Evolutionary conservation across 2,329 filamentous ascomycete genomes (phyloP).

Genomic region (Pseudogymnoascus sp.): DNA sequence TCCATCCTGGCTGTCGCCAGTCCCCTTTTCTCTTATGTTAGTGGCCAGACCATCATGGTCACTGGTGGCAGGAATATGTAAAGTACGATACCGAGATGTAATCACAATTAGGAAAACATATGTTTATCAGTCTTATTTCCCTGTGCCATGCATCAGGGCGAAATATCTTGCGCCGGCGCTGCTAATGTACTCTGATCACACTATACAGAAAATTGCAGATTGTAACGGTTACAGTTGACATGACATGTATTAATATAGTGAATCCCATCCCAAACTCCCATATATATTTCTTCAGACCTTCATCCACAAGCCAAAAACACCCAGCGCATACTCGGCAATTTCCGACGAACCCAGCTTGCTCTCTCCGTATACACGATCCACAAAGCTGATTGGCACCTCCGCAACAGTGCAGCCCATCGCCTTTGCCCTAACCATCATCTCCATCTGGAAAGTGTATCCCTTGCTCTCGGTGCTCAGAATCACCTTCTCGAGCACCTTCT

Average conservation of each 20-base stretch:
- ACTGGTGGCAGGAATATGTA: constrained; percentile 66
- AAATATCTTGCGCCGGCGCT: neutral
- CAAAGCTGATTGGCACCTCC: constrained; percentile 94
- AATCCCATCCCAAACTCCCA: constrained; percentile 5
- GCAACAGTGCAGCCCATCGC: constrained; percentile 89
- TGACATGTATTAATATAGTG: constrained; percentile 6
- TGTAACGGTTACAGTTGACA: constrained; percentile 3
- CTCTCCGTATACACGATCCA: constrained; percentile 91
- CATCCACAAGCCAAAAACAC: constrained; percentile 68
- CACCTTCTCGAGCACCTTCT: constrained; percentile 77
- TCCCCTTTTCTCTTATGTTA: constrained; percentile 77
- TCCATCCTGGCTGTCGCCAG: constrained; percentile 72
- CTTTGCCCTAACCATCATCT: constrained; percentile 97
- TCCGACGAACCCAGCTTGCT: constrained; percentile 90
- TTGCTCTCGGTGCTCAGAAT: constrained; percentile 89
- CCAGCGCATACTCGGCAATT: constrained; percentile 94
- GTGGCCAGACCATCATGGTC: constrained; percentile 79
- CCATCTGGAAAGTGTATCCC: constrained; percentile 99
- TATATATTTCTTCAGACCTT: constrained; percentile 48
- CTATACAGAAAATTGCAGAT: neutral
- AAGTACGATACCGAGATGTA: constrained; percentile 4
- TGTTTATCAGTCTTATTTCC: neutral
- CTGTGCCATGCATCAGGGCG: neutral
- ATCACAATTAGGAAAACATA: neutral
- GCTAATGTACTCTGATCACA: neutral